Base-by-base conservation (phyloP, 768 basidiomycete genomes). In the Phanerodontia chrysosporium region DNA sequence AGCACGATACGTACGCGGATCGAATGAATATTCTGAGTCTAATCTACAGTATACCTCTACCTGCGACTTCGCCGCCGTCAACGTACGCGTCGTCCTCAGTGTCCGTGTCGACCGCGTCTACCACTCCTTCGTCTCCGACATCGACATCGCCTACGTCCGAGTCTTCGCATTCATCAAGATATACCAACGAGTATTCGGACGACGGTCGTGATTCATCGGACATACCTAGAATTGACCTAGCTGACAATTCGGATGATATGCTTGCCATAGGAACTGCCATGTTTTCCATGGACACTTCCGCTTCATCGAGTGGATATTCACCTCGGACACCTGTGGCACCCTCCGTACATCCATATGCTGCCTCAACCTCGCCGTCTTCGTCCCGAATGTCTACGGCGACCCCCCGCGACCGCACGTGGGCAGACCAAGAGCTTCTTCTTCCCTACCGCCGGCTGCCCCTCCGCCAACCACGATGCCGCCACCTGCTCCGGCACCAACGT, bases 1-100 rank as follows among this genome's bases (percentile, higher is more conserved):
- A 95, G 93, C 94, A 95, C 69, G 94, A 96, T 72, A 95, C 94
- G 9, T 96, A 96, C 72, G 92, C 90, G 59, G 92, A 96, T 72
- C 84, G 94, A 53, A 93, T 96, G 89, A 89, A 90, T 67, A 94
- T 95, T 68, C 81, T 96, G 57, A 90, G 89, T 66, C 80, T 91
- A 63, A 92, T 93, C 62, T 94, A 94, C 76, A 88, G 85, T 71
- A 92, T 94, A 71, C 89, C 89, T 25, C 81, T 88, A 45, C 81
- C 84, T 45, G 87, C 87, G 22, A 83, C 89, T 67, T 79, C 88
- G 12, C 80, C 83, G 27, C 71, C 83, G 16, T 78, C 82, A 7
- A 66, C 79, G 51, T 83, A 82, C 70, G 70, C 78, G 24, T 73
- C 78, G 42, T 73, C 75, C 48, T 70, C 71, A 14, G 55, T 69